phyloP scores from a whole-genome alignment of 2,329 filamentous ascomycete genomes.

The Fusarium metavorans region DNA sequence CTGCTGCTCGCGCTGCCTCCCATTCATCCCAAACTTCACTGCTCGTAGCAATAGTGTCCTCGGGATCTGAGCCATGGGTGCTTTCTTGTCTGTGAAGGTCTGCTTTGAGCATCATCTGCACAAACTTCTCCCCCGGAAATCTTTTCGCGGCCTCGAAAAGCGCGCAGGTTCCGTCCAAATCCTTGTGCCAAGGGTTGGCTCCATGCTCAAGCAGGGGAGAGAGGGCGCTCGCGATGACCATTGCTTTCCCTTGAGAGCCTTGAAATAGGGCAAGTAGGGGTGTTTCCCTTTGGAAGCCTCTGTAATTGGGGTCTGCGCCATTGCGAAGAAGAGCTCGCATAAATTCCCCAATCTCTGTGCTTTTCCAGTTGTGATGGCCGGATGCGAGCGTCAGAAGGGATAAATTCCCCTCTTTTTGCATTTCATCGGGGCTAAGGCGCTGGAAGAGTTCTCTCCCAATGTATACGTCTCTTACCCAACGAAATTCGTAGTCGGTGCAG shows the following conservation, averaged over 20 bases:
- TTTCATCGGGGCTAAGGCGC: too few species aligned
- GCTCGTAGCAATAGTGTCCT: too few species aligned
- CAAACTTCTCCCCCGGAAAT: background rate
- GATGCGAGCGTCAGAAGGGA: too few species aligned
- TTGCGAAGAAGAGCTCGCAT: background rate
- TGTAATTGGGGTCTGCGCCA: background rate
- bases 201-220: background rate
- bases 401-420: too few species aligned
- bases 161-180: background rate
- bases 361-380: too few species aligned
- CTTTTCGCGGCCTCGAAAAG: background rate
- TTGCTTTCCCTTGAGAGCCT: too few species aligned
- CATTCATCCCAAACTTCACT: background rate
- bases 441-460: too few species aligned
- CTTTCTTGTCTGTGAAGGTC: background rate
- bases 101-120: background rate
- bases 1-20: background rate
- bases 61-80: background rate
- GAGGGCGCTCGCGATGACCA: too few species aligned
- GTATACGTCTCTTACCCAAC: too few species aligned
- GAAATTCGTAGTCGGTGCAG: too few species aligned
- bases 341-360: background rate
- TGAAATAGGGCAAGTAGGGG: background rate
- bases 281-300: background rate
- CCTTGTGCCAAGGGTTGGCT: background rate